Conservation (phyloP, 352 stramenopile genomes). For the Phytophthora tubulina region DNA sequence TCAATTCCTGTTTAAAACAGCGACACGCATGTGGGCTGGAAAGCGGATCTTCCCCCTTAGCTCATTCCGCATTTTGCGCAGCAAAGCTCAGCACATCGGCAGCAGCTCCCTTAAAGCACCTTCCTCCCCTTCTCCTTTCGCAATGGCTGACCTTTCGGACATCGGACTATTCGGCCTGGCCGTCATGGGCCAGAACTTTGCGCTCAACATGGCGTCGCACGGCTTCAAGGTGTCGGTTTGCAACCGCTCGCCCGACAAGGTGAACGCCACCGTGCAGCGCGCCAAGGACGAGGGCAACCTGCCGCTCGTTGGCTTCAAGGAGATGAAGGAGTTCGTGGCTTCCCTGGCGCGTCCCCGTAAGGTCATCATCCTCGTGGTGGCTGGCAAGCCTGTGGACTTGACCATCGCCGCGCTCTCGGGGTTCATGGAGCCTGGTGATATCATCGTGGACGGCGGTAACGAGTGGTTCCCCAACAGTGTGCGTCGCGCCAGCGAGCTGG, state of each 20-base stretch:
- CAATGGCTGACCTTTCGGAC: conserved; percentile 75
- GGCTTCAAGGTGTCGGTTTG: conserved; percentile 97
- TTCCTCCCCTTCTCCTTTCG: conserved; percentile 1
- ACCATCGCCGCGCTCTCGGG: conserved; percentile 90
- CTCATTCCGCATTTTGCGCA: conserved; percentile 45
- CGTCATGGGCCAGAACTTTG: conserved; percentile 99
- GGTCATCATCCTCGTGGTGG: conserved; percentile 98
- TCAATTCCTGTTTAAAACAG: conserved; percentile 22
- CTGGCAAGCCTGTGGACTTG: conserved; percentile 96
- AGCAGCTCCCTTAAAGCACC: neutral
- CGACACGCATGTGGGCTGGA: neutral
- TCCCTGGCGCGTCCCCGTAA: conserved; percentile 96
- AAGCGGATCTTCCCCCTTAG: conserved; percentile 22
- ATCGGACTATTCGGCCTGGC: conserved; percentile 93
- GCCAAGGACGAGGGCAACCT: conserved; percentile 96
- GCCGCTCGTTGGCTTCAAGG: conserved; percentile 94
- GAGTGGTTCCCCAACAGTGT: conserved; percentile 99
- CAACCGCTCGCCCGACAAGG: conserved; percentile 97
- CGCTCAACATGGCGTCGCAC: conserved; percentile 98
- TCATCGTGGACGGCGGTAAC: conserved; percentile 99
- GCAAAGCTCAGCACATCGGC: conserved; percentile 17
- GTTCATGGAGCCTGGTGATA: conserved; percentile 95
- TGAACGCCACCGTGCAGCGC: conserved; percentile 95
- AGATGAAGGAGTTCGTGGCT: conserved; percentile 93
- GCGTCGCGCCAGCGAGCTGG: conserved; percentile 93